Evolutionary conservation across 257 asterid genomes (phyloP), one percentile per base, ranked within the genome.

Genomic region (Solanum paucissectum): DNA sequence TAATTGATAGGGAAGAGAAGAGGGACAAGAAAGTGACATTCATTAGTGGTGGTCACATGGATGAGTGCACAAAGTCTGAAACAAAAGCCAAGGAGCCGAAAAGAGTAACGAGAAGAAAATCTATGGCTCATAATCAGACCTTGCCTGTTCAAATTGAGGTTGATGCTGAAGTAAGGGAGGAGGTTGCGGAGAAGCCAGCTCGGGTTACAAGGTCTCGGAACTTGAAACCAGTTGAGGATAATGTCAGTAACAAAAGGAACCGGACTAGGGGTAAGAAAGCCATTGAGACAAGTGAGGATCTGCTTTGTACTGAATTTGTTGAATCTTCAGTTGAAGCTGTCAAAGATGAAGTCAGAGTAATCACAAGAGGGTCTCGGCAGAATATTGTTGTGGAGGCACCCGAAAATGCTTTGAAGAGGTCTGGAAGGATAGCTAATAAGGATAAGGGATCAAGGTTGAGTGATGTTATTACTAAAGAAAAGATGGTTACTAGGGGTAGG

Each of bases 201-300:
- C 69, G 42, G 71, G 46, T 87, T 71, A 89, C 93, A 18, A 88
- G 93, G 92, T 86, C 93, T 33, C 86, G 90, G 76, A 69, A 89
- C 75, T 84, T 85, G 90, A 88, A 72, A 74, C 40, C 87, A 88
- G 68, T 58, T 29, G 92, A 89, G 84, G 90, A 44, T 46, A 73
- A 86, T 88, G 60, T 37, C 23, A 37, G 29, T 40, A 85, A 83
- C 91, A 89, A 60, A 44, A 89, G 87, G 83, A 87, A 73, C 83
- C 92, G 90, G 87, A 90, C 87, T 86, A 86, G 77, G 73, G 91
- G 25, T 42, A 72, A 55, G 27, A 66, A 40, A 34, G 83, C 4
- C 49, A 83, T 81, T 34, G 68, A 68, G 87, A 55, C 36, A 14
- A 86, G 82, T 36, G 79, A 66, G 84, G 46, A 60, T 21, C 37